Evolutionary conservation across 2,329 filamentous ascomycete species (phyloP).

Genomic region (Scedosporium boydii): DNA sequence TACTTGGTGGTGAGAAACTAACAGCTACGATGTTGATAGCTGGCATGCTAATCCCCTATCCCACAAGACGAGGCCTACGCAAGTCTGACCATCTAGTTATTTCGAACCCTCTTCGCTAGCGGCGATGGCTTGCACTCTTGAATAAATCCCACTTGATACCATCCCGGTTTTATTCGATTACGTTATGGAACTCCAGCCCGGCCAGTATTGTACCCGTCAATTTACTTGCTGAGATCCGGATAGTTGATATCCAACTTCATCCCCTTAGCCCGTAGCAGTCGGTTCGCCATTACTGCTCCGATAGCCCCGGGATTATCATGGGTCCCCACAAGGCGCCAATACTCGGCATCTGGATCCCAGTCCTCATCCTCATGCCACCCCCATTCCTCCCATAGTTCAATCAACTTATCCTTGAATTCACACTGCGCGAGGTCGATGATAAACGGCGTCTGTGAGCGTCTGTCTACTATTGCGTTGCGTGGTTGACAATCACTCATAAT

Average conservation of each 20-base stretch:
- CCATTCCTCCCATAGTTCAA: background rate
- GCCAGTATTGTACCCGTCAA: background rate
- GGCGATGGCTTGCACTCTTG: too few relatives aligned
- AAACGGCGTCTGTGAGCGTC: background rate
- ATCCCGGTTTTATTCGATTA: too few relatives aligned
- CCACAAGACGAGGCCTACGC: too few relatives aligned
- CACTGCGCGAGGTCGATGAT: background rate
- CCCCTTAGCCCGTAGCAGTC: background rate
- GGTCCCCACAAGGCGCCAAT: background rate
- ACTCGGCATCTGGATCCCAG: background rate
- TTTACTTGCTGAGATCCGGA: background rate
- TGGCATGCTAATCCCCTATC: too few relatives aligned
- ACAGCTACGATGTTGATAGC: too few relatives aligned
- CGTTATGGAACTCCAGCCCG: too few relatives aligned
- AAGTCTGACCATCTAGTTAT: too few relatives aligned
- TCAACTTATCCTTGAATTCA: background rate
- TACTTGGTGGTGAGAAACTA: too few relatives aligned
- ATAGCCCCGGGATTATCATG: background rate
- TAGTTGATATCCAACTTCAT: background rate
- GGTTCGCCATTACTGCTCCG: background rate
- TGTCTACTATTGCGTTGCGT: background rate
- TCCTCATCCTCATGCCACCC: background rate
- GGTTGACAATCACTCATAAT: background rate
- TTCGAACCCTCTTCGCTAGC: too few relatives aligned
- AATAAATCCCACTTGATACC: too few relatives aligned